A percentile compares a stretch with the other conserved stretches of the same genome.
These are phyloP conservation scores for Talaromyces sp. DNA, from an alignment of 2,329 filamentous ascomycete genomes.

Conservation along the genomic window DNA sequence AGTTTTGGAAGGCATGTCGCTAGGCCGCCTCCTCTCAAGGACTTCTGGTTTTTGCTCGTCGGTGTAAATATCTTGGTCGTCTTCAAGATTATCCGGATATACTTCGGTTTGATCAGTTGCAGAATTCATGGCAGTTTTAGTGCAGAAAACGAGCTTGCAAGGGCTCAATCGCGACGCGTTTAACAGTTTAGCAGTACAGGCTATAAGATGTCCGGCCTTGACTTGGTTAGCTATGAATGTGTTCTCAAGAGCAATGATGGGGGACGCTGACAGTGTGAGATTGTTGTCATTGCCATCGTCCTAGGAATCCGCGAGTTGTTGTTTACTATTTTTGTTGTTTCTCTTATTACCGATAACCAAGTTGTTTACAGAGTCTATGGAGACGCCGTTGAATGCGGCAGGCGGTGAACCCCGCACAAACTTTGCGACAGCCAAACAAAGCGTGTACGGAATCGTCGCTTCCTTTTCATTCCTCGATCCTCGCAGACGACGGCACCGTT, in stretches of 20 bases:
- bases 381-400: not conserved
- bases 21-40: not conserved
- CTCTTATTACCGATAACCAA: not conserved
- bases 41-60: not conserved
- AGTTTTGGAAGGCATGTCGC: not conserved
- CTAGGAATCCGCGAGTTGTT: not conserved
- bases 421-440: not conserved
- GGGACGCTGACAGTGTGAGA: not conserved
- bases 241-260: not conserved
- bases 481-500: not conserved
- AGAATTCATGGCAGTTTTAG: not conserved
- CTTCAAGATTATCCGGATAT: not conserved
- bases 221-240: not conserved
- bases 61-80: not conserved
- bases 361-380: not conserved
- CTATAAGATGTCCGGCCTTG: not conserved
- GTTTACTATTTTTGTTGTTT: not conserved
- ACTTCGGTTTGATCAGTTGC: not conserved
- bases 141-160: not conserved
- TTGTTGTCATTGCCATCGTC: not conserved
- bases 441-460: not conserved
- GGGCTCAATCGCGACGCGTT: not conserved
- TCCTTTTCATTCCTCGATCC: not conserved
- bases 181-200: not conserved
- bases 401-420: not conserved